Conservation (phyloP, 305 asterid species). For the Fraxinus dipetala region DNA sequence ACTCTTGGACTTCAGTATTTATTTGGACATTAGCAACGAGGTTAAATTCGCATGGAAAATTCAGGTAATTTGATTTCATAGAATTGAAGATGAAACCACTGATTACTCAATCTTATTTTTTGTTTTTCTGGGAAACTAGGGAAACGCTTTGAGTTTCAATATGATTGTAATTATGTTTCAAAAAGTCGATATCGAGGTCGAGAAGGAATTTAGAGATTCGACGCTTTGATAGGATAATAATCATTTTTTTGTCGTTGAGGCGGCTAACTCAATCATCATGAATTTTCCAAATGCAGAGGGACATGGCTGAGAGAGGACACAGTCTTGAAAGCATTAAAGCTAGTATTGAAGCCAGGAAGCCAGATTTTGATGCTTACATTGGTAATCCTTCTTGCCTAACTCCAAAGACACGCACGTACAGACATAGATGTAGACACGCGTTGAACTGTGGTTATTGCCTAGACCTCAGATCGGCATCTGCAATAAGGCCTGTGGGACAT, state of each 20-base stretch:
- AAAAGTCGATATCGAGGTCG: not conserved
- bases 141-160: not conserved
- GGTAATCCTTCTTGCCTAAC: conserved; percentile 37
- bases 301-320: conserved; percentile 99
- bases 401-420: not conserved
- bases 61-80: conserved; percentile 46
- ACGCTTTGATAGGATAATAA: not conserved
- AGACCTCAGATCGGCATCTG: not conserved
- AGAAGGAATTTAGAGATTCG: not conserved
- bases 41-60: conserved; percentile 99
- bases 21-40: conserved; percentile 92
- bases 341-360: conserved; percentile 91
- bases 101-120: not conserved
- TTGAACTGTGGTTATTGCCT: not conserved
- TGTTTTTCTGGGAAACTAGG: not conserved
- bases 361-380: conserved; percentile 94
- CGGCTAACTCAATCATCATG: not conserved
- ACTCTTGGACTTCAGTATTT: conserved; percentile 94
- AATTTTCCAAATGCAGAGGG: conserved; percentile 57
- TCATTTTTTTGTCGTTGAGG: not conserved
- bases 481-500: not conserved
- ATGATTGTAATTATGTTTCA: not conserved
- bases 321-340: conserved; percentile 97
- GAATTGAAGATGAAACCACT: not conserved
- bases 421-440: not conserved